Percentiles rank a stretch among this genome's conserved stretches.
Conservation (phyloP, 805 yeast genomes). For the Ogataea henricii region DNA sequence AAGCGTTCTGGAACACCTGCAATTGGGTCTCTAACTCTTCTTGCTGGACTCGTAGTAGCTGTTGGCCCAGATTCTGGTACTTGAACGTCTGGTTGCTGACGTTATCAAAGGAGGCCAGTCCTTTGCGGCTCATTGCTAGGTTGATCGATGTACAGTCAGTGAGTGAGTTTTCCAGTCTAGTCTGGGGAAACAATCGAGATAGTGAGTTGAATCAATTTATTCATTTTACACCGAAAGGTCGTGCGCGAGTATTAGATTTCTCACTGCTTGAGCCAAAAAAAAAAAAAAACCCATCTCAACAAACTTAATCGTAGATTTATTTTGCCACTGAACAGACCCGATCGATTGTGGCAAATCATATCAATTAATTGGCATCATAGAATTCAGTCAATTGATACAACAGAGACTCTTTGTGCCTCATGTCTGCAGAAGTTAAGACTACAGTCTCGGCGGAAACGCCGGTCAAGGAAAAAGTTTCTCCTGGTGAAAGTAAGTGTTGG, state of each 20-base stretch:
- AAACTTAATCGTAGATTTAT: slow-evolving; percentile 1
- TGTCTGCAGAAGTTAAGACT: slow-evolving; percentile 8
- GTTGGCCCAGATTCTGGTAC: slow-evolving; percentile 53
- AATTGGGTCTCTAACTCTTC: slow-evolving; percentile 70
- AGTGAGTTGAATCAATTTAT: too few relatives aligned
- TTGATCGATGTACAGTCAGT: too few relatives aligned
- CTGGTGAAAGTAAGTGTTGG: slow-evolving; percentile 19
- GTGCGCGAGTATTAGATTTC: slow-evolving; percentile 5
- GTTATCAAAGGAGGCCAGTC: slow-evolving; percentile 34
- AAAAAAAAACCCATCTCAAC: slow-evolving; percentile 1
- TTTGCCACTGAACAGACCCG: slow-evolving; percentile 15
- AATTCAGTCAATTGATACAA: slow-evolving; percentile 7
- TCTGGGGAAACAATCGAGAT: too few relatives aligned
- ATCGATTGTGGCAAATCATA: not conserved
- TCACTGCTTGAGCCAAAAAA: not conserved
- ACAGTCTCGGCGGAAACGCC: not conserved
- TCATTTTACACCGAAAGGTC: too few relatives aligned
- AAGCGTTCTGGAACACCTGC: slow-evolving; percentile 72
- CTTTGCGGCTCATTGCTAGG: slow-evolving; percentile 31
- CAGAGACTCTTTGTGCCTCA: not conserved
- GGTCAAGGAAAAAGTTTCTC: slow-evolving; percentile 2
- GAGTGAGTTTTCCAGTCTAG: too few relatives aligned
- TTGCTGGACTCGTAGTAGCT: slow-evolving; percentile 53
- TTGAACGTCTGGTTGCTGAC: slow-evolving; percentile 31
- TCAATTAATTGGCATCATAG: not conserved